phyloP scores from a whole-genome alignment of 805 yeast species.

The Candida schatavii region DNA sequence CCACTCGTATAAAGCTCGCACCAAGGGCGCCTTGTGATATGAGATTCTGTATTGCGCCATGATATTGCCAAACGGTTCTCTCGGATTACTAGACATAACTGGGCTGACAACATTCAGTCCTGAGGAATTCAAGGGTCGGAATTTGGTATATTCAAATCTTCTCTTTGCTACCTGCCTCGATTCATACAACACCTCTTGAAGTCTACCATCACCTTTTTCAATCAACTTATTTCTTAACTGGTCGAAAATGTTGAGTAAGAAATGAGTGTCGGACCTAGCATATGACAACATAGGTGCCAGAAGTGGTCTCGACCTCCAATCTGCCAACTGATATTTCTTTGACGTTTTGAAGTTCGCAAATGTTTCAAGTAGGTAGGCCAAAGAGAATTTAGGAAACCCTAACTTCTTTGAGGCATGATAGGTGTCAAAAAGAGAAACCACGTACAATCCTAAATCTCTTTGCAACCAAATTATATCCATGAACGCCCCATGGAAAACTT shows the following conservation, averaged over 20 bases:
- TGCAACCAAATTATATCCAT: conserved; percentile 98
- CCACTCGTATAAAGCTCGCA: conserved; percentile 72
- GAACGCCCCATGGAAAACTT: conserved; percentile 93
- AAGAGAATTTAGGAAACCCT: conserved; percentile 77
- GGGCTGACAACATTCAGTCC: conserved; percentile 44
- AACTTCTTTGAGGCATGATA: conserved; percentile 81
- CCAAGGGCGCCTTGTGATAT: conserved; percentile 47
- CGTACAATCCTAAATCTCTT: conserved; percentile 86
- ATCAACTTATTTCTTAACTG: conserved; percentile 63
- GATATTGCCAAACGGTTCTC: conserved; percentile 66
- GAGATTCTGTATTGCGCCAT: conserved; percentile 66
- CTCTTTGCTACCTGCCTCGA: conserved; percentile 78
- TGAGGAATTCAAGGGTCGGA: conserved; percentile 39
- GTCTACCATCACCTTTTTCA: conserved; percentile 22
- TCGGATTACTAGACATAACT: conserved; percentile 41
- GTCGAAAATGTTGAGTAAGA: conserved; percentile 76
- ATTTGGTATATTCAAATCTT: conserved; percentile 78
- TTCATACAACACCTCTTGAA: conserved; percentile 61
- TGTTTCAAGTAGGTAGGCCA: conserved; percentile 78
- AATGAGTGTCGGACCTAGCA: conserved; percentile 95
- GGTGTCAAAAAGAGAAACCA: conserved; percentile 90
- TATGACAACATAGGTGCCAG: conserved; percentile 72
- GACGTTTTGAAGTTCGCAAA: conserved; percentile 84
- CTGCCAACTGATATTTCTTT: conserved; percentile 92
- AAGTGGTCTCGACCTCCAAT: conserved; percentile 92